phyloP scores from a whole-genome alignment of 2,329 filamentous ascomycete genomes.

The Ascochyta lentis region DNA sequence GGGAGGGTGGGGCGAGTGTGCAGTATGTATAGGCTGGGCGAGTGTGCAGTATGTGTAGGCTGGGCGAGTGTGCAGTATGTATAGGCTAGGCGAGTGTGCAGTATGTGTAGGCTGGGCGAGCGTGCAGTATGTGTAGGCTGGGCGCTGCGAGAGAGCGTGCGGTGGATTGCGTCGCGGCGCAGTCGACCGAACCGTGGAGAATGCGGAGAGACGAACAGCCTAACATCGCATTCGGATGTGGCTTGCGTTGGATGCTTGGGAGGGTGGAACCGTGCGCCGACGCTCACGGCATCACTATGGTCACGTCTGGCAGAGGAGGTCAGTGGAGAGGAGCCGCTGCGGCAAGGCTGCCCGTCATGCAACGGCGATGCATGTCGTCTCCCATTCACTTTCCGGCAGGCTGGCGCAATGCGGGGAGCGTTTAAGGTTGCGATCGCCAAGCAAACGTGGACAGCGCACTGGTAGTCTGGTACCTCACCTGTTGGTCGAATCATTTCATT shows the following conservation, averaged over 20 bases:
- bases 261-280: constrained; percentile 8
- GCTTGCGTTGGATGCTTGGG: constrained; percentile 16
- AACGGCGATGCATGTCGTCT: constrained; percentile 5
- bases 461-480: background rate
- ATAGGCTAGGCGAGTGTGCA: constrained; percentile 5
- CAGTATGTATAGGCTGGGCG: constrained; percentile 14
- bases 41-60: constrained; percentile 4
- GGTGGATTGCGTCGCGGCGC: constrained; percentile 13
- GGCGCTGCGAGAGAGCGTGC: constrained; percentile 12
- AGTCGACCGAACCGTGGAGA: constrained; percentile 17
- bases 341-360: constrained; percentile 5
- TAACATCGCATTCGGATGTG: constrained; percentile 18
- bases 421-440: constrained; percentile 14
- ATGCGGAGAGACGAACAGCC: constrained; percentile 20
- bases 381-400: constrained; percentile 4
- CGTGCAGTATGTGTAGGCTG: constrained; percentile 9
- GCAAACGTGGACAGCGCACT: constrained; percentile 12
- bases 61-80: background rate
- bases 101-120: constrained; percentile 7
- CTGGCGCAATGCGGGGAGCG: constrained; percentile 18
- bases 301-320: background rate
- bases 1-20: constrained; percentile 14
- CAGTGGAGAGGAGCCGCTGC: background rate
- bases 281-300: background rate
- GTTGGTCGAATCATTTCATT: constrained; percentile 17